Conservation (phyloP, 2,329 filamentous ascomycete species). For the Chalara sp. region DNA sequence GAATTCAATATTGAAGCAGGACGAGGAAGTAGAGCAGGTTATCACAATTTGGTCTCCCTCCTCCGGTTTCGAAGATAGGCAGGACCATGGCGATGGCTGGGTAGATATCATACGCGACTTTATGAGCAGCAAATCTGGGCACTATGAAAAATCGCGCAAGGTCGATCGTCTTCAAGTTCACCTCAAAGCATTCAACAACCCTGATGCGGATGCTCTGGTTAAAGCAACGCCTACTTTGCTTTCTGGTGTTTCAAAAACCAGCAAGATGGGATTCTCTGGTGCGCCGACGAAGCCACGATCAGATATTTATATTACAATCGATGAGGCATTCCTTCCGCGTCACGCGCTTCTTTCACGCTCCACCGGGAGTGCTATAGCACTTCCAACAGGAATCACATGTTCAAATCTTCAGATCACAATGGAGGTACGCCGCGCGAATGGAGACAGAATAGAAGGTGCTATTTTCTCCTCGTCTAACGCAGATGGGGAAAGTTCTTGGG, state of each 20-base stretch:
- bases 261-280: conserved; percentile 88
- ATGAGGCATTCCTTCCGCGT: conserved; percentile 69
- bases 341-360: conserved; percentile 65
- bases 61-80: conserved; percentile 47
- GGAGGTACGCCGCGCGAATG: conserved; percentile 73
- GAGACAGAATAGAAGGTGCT: conserved; percentile 79
- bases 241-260: conserved; percentile 72
- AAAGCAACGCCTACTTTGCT: conserved; percentile 83
- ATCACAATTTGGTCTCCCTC: conserved; percentile 71
- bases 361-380: conserved; percentile 67
- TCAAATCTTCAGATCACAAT: conserved; percentile 80
- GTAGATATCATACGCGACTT: conserved; percentile 67
- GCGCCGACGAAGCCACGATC: conserved; percentile 82
- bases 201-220: conserved; percentile 74
- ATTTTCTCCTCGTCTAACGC: conserved; percentile 83
- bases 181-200: conserved; percentile 68
- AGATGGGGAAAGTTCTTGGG: conserved; percentile 75
- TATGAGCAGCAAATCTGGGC: conserved; percentile 65
- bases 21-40: conserved; percentile 67
- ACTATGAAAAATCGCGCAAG: conserved; percentile 64
- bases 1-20: conserved; percentile 65
- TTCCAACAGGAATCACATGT: conserved; percentile 54
- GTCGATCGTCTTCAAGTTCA: conserved; percentile 76
- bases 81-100: conserved; percentile 58
- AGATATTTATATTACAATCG: conserved; percentile 89